Base-by-base conservation (phyloP, 352 stramenopile species). In the Globisporangium cystogenes region DNA sequence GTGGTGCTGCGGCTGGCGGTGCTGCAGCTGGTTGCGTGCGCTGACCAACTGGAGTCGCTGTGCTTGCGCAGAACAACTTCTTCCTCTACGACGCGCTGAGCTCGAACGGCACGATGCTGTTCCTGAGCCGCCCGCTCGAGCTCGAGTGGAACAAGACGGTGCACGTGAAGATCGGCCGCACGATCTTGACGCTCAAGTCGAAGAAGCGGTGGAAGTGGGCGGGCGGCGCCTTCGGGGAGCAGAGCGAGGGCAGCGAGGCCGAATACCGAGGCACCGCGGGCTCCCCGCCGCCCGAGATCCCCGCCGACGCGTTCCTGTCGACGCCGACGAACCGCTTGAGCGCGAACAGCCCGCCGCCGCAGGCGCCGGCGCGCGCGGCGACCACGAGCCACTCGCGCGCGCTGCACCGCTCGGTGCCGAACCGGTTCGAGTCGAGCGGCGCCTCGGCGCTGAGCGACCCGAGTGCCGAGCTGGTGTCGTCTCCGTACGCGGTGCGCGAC, bases 31-130 rank as follows among this genome's bases (percentile, higher is more conserved):
- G n/a, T n/a, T n/a, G n/a, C 31, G 31, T 31, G 29, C 24, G 27
- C 12, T 48, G 5, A 48, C 42, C 18, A 52, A 20, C 21, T 11
- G 16, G 40, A 53, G 18, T 48, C 42, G 48, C 16, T 26, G 33
- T 57, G 11, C 53, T 41, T 18, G 23, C 7, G 33, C 53, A 93
- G 82, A 75, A 86, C 46, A 62, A 93, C 41, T 93, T 93, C 33
- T 81, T 81, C 27, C 64, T 93, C 14, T 83, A 72, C 55, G 82
- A 93, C 53, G 80, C 78, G 4, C 64, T 66, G 27, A 90, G 77
- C 48, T 93, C 82, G n/a, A 93, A 93, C 55, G 82, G 82, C 26
- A 93, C 82, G 20, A 93, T 93, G 82, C 59, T 93, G 35, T 93
- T 93, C 48, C 56, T 93, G 40, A 90, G 76, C 52, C 82, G 78